phyloP scores from a whole-genome alignment of 768 basidiomycete species.

The Rhodosporidiobolus odoratus region DNA sequence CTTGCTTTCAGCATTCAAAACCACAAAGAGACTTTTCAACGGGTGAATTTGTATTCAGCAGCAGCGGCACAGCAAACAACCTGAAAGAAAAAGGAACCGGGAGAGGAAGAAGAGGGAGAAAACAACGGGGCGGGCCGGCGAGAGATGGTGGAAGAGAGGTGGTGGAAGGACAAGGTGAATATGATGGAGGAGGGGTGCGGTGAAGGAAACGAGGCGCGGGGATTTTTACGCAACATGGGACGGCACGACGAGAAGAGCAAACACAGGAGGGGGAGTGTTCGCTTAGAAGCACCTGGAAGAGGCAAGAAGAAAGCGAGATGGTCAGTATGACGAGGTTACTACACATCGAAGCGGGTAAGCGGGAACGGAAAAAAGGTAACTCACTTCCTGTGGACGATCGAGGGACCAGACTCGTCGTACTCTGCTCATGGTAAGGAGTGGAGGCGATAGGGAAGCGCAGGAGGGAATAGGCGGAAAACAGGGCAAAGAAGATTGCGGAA shows the following conservation, averaged over 20 bases:
- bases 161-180: too few relatives aligned
- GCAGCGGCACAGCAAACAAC: background rate
- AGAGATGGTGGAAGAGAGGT: too few relatives aligned
- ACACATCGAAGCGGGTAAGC: background rate
- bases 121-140: too few relatives aligned
- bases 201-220: background rate
- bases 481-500: background rate
- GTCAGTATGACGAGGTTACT: too few relatives aligned
- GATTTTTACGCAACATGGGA: background rate
- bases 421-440: slow-evolving; percentile 51
- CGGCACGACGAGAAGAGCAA: background rate
- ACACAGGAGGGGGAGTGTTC: background rate
- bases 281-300: slow-evolving; percentile 5
- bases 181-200: background rate
- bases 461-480: background rate
- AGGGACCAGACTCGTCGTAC: slow-evolving; percentile 60
- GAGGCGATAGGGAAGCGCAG: background rate
- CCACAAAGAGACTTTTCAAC: too few relatives aligned
- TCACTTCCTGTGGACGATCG: slow-evolving; percentile 44
- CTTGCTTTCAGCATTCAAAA: background rate
- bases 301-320: background rate
- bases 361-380: background rate
- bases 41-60: background rate
- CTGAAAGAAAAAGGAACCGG: background rate
- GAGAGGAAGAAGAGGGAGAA: background rate